Percentiles rank a stretch among this genome's conserved stretches.
phyloP scores from a whole-genome alignment of 2,329 filamentous ascomycete species.

The Fusarium nygamai region DNA sequence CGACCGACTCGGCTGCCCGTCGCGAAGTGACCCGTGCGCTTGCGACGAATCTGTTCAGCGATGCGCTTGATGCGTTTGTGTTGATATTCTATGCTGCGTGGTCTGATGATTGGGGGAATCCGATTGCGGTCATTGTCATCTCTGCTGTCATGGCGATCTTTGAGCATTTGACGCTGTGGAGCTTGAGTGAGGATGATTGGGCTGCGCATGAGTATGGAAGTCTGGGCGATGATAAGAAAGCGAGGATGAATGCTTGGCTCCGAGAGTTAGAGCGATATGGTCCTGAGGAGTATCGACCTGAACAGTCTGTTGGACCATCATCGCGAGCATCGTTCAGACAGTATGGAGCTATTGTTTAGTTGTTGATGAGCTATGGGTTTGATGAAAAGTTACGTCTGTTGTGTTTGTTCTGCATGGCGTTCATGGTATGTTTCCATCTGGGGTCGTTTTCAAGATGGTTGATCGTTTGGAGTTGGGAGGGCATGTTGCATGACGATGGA shows the following conservation, averaged over 20 bases:
- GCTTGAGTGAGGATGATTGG: constrained; percentile 45
- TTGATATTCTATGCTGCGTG: constrained; percentile 49
- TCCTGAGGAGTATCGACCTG: constrained; percentile 21
- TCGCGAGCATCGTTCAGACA: constrained; percentile 28
- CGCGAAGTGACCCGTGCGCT: constrained; percentile 46
- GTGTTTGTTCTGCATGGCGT: constrained; percentile 22
- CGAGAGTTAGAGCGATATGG: constrained; percentile 38
- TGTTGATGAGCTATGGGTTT: background rate
- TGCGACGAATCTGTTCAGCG: constrained; percentile 45
- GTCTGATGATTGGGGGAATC: constrained; percentile 44
- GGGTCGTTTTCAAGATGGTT: background rate
- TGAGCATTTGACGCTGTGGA: constrained; percentile 49
- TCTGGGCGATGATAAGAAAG: constrained; percentile 43
- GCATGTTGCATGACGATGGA: background rate
- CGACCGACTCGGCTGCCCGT: constrained; percentile 20
- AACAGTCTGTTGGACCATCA: constrained; percentile 28
- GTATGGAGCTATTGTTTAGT: constrained; percentile 26
- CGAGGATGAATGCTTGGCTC: constrained; percentile 47
- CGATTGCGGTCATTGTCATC: constrained; percentile 43
- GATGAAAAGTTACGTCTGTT: constrained; percentile 7
- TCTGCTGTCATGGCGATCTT: constrained; percentile 46
- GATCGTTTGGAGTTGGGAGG: constrained; percentile 14
- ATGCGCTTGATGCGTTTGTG: constrained; percentile 48
- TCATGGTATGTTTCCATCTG: constrained; percentile 1
- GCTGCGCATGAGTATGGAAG: constrained; percentile 28